Conservation (phyloP, 1,284 basidiomycete genomes). For the Schizophyllum commune region DNA sequence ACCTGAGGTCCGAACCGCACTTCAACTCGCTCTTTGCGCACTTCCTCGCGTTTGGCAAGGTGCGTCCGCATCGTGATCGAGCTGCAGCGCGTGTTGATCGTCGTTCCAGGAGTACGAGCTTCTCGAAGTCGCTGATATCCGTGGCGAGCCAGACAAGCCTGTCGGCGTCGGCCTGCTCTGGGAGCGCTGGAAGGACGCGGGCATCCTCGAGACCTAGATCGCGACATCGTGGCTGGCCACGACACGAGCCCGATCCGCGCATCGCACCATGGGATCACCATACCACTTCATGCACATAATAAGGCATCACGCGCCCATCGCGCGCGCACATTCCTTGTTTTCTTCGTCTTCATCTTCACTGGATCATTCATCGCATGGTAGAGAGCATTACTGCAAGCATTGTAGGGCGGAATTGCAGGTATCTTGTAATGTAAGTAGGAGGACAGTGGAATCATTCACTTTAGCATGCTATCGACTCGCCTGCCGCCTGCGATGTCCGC, state of each 20-base stretch:
- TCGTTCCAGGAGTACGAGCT: conserved; percentile 76
- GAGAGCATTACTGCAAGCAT: neutral
- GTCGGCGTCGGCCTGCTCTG: conserved; percentile 82
- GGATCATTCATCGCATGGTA: neutral
- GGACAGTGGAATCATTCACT: too few relatives aligned
- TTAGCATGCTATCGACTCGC: too few relatives aligned
- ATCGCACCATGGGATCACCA: too few relatives aligned
- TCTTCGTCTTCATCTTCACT: neutral
- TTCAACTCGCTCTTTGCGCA: conserved; percentile 98
- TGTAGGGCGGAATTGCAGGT: neutral
- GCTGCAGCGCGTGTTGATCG: neutral
- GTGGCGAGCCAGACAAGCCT: conserved; percentile 52
- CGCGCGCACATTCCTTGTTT: neutral
- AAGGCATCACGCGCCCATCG: neutral
- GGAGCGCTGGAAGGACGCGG: conserved; percentile 82
- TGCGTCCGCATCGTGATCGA: neutral
- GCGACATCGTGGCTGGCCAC: neutral
- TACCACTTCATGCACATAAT: neutral
- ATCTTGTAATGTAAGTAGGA: neutral
- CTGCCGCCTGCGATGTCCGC: too few relatives aligned
- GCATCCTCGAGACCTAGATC: conserved; percentile 34
- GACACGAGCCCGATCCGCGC: neutral
- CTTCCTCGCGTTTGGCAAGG: conserved; percentile 80
- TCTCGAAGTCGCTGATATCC: conserved; percentile 85
- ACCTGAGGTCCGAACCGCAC: conserved; percentile 92